Evolutionary conservation across 2,329 filamentous ascomycete genomes (phyloP), one percentile per base, ranked within the genome.

Genomic region (Aureobasidium sp.): DNA sequence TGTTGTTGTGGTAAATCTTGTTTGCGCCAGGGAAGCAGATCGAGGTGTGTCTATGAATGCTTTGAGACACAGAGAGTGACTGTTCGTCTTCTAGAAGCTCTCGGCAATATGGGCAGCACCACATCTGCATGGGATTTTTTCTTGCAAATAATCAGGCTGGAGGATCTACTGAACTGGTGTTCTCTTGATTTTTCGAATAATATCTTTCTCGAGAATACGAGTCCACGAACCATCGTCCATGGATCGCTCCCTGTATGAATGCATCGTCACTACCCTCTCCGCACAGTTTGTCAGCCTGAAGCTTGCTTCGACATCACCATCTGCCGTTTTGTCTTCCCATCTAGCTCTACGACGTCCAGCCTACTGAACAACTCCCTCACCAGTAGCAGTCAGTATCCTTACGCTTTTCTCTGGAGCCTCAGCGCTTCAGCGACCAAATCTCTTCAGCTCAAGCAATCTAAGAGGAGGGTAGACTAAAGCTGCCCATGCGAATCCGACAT

Each of bases 401-500:
- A 29, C 14, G 12, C 11, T 29, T 5, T 29, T 25, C 31, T 34
- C 12, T 9, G 8, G 8, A 34, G 7, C 41, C 14, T 44, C 41
- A 14, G 25, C 12, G 1, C 14, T 12, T 41, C 69, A 84, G 48
- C 81, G 74, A 7, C 77, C 78, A 51, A 81, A 76, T 44, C 68
- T 76, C 67, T 76, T 79, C 48, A 82, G 70, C 70, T 85, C 83
- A 65, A 78, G 69, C 66, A 75, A 79, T 63, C 83, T 74, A 55
- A 84, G 67, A 7, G 80, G 80, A 5, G 81, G 80, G 68, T 82
- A 87, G 2, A 85, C 77, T 5, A 86, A 47, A 2, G 75, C 81
- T 5, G 82, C 81, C 82, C 82, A 86, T 0, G 78, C 76, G 67
- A 85, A 85, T 1, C 82, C 83, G 41, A 87, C 80, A 65, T 83